phyloP scores from a whole-genome alignment of 345 rosid genomes.

The Boechera divaricarpa region DNA sequence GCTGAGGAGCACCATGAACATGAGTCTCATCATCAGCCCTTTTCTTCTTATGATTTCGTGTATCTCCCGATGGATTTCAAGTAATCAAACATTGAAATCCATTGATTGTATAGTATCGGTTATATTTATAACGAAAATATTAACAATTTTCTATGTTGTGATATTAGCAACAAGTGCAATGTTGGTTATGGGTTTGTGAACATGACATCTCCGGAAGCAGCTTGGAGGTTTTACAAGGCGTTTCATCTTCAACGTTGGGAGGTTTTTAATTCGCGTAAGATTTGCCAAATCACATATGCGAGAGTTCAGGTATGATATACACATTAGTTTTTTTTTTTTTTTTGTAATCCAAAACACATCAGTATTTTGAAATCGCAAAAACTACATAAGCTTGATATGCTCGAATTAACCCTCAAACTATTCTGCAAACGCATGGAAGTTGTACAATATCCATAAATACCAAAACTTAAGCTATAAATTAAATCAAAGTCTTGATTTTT shows the following conservation, averaged over 20 bases:
- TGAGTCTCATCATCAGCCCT: slow-evolving; percentile 57
- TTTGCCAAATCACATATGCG: slow-evolving; percentile 89
- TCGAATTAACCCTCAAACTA: not conserved
- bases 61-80: slow-evolving; percentile 99
- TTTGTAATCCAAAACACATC: too few species aligned
- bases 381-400: not conserved
- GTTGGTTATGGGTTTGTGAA: slow-evolving; percentile 99
- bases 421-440: not conserved
- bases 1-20: slow-evolving; percentile 36
- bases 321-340: not conserved
- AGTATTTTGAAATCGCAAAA: not conserved
- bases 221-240: slow-evolving; percentile 84
- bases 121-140: not conserved
- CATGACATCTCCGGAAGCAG: slow-evolving; percentile 90
- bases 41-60: slow-evolving; percentile 89
- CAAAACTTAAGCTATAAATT: not conserved
- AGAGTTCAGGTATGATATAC: slow-evolving; percentile 77
- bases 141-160: not conserved
- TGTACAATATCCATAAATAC: not conserved
- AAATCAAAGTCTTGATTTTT: not conserved
- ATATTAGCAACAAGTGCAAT: slow-evolving; percentile 89
- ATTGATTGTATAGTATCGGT: not conserved
- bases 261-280: slow-evolving; percentile 92
- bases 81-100: slow-evolving; percentile 47
- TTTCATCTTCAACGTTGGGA: slow-evolving; percentile 93